Evolutionary conservation across 2,329 filamentous ascomycete genomes (phyloP), one percentile per base, ranked within the genome.

Genomic region (Paecilomyces niveus): DNA sequence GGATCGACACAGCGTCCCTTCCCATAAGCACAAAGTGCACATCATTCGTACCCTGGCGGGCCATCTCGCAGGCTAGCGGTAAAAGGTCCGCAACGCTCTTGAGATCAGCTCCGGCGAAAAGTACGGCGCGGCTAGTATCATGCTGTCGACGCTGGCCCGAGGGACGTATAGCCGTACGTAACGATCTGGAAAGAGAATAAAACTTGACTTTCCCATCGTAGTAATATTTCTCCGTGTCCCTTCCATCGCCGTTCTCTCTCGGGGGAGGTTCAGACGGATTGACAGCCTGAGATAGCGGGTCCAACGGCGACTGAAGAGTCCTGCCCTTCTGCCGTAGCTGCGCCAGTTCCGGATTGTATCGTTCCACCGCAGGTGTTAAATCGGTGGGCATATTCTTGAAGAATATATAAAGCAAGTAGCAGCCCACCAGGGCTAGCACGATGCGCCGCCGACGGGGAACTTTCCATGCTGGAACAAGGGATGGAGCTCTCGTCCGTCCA

Each of bases 31-130:
- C 88, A 69, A 96, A 88, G 71, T 97, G 93, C 8, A 97, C 91
- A 62, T 85, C 82, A 67, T 85, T 96, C 59, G 83, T 80, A 58
- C 83, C 80, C 72, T 86, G 82, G 22, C 73, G 72, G 6, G 86
- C 87, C 92, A 97, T 97, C 66, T 90, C 84, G 72, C 94, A 97
- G 5, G 92, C 90, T 69, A 96, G 79, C 0, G 92, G 91, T 32
- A 96, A 77, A 56, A 97, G 72, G 32, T 83, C 82, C 0, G 89
- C 83, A 15, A 86, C 85, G 68, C 90, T 94, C 70, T 83, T 83
- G 55, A 95, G 74, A 61, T 82, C 92, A 0, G 89, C 87, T 3
- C 89, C 86, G 3, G 87, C 88, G 70, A 96, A 96, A 2, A 97
- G 73, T 15, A 96, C 82, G 24, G 64, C 63, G 54, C 56, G 62